Evolutionary conservation across 768 basidiomycete species (phyloP).

Genomic region (Antrodiella citrinella): DNA sequence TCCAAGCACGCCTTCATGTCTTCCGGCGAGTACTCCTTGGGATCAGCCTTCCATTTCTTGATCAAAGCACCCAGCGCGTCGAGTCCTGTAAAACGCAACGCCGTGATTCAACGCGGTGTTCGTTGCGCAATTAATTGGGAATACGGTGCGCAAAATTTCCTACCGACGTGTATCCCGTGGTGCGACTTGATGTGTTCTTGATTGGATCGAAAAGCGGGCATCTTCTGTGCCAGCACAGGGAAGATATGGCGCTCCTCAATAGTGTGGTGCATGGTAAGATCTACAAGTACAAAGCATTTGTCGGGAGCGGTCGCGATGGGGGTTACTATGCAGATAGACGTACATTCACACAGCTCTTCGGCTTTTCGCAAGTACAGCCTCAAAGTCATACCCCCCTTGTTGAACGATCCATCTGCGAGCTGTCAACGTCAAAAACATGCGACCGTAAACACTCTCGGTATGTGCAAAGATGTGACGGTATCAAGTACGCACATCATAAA

Average conservation of each 20-base stretch:
- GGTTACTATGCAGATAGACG: slow-evolving; percentile 1
- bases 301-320: not conserved
- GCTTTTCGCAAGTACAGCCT: slow-evolving; percentile 33
- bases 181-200: slow-evolving; percentile 43
- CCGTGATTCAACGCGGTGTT: not conserved
- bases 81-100: slow-evolving; percentile 29
- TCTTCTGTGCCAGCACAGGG: slow-evolving; percentile 39
- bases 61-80: slow-evolving; percentile 33
- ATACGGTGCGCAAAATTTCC: not conserved
- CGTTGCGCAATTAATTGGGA: not conserved
- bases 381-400: slow-evolving; percentile 34
- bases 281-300: slow-evolving; percentile 22
- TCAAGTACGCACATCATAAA: slow-evolving; percentile 31
- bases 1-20: slow-evolving; percentile 45
- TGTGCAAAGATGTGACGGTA: not conserved
- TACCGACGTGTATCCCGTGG: slow-evolving; percentile 46
- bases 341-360: slow-evolving; percentile 33
- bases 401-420: slow-evolving; percentile 48
- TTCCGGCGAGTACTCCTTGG: slow-evolving; percentile 38
- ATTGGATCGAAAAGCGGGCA: slow-evolving; percentile 39
- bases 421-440: slow-evolving; percentile 13
- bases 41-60: slow-evolving; percentile 34
- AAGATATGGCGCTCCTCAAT: slow-evolving; percentile 48
- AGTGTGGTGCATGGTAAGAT: slow-evolving; percentile 46
- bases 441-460: not conserved